phyloP scores from a whole-genome alignment of 2,329 filamentous ascomycete species.

The Diplodia seriata region DNA sequence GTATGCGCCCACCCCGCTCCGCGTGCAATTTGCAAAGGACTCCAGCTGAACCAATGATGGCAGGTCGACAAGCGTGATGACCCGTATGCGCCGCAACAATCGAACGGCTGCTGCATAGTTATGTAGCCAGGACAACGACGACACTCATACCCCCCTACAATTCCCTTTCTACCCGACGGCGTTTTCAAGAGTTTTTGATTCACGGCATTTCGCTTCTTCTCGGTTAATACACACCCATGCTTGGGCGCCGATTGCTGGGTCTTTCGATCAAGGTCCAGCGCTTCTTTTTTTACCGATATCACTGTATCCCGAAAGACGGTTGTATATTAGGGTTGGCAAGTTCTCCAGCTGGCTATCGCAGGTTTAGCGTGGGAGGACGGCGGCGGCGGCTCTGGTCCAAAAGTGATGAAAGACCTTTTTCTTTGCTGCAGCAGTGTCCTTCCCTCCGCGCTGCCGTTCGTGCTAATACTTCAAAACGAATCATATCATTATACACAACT shows the following conservation, averaged over 20 bases:
- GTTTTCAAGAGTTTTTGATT: constrained; percentile 33
- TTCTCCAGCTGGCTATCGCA: constrained; percentile 26
- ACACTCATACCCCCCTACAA: constrained; percentile 26
- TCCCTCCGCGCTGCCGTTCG: constrained; percentile 19
- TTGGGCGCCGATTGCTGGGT: constrained; percentile 29
- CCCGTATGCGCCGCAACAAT: constrained; percentile 96
- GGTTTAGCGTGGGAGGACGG: constrained; percentile 17
- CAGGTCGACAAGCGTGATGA: constrained; percentile 93
- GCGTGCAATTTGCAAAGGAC: background rate
- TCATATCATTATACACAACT: constrained; percentile 5
- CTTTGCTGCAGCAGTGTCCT: constrained; percentile 15
- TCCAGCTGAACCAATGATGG: constrained; percentile 34
- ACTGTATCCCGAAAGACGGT: constrained; percentile 32
- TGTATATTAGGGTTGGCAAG: constrained; percentile 33
- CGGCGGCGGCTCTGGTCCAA: constrained; percentile 28
- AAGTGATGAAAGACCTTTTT: constrained; percentile 31
- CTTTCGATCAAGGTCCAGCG: constrained; percentile 25
- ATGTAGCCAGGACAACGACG: constrained; percentile 66
- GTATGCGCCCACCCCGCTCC: constrained; percentile 52
- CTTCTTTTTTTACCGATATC: constrained; percentile 26
- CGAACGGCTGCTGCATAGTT: constrained; percentile 89
- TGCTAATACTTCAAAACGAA: constrained; percentile 31
- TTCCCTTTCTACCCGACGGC: constrained; percentile 32
- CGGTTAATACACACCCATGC: constrained; percentile 32
- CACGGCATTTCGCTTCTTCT: constrained; percentile 31